phyloP scores from a whole-genome alignment of 192 early-diverging fungal species.

The Podila epicladia region DNA sequence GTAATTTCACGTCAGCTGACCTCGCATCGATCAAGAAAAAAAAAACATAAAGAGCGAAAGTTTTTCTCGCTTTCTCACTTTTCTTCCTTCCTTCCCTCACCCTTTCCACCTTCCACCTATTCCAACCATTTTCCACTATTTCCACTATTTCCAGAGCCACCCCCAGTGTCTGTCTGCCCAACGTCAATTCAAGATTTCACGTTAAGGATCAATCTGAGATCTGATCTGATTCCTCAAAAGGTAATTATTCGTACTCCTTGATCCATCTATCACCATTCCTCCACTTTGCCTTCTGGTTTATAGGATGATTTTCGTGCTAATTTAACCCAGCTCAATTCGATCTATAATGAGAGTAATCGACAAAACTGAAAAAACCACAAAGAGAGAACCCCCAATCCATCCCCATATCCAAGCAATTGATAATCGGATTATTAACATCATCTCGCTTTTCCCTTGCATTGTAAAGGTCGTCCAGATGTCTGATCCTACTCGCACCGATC shows the following conservation, averaged over 20 bases:
- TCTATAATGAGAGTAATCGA: slow-evolving; percentile 1
- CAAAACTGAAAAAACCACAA: background rate
- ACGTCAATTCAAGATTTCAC: no score
- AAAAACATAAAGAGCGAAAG: no score
- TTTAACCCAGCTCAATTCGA: slow-evolving; percentile 7
- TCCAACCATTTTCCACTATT: no score
- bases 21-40: no score
- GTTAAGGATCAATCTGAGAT: background rate
- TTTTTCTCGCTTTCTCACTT: background rate
- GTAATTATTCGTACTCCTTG: background rate
- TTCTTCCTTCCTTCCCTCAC: no score
- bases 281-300: background rate
- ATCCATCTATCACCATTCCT: background rate
- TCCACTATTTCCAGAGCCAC: no score
- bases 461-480: no score
- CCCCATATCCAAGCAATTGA: background rate
- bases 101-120: no score
- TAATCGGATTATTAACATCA: background rate
- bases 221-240: background rate
- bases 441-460: background rate
- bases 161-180: no score
- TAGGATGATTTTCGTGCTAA: slow-evolving; percentile 36
- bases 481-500: no score
- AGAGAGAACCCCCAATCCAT: background rate
- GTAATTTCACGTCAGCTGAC: no score